A percentile compares a stretch with the other conserved stretches of the same genome.
These are phyloP conservation scores for Backusella luteola DNA, from an alignment of 192 early-diverging fungal species.

Conservation along the genomic window DNA sequence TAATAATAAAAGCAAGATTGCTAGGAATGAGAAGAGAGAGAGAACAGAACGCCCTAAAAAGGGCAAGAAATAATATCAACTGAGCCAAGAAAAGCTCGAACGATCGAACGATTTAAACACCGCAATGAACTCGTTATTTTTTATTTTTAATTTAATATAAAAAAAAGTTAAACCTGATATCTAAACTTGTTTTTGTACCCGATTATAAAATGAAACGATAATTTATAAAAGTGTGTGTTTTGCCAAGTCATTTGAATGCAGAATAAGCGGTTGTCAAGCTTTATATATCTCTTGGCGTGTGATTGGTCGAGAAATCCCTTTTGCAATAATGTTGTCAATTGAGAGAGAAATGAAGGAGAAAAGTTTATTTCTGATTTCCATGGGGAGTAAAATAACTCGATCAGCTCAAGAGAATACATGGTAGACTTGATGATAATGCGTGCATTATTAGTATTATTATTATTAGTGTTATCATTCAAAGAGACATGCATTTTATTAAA, in stretches of 20 bases:
- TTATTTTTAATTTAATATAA: background rate
- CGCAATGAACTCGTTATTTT: background rate
- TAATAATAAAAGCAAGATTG: background rate
- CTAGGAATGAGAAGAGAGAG: background rate
- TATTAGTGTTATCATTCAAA: background rate
- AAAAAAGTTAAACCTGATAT: background rate
- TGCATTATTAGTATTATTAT: background rate
- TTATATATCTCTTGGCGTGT: background rate
- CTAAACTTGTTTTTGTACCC: background rate
- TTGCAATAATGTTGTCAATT: background rate
- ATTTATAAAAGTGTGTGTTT: background rate
- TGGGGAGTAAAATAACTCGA: background rate
- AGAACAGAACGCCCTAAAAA: background rate
- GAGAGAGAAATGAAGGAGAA: background rate
- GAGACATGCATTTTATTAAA: background rate
- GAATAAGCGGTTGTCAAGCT: background rate
- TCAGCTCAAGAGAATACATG: background rate
- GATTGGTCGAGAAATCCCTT: background rate
- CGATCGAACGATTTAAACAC: background rate
- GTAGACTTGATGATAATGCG: background rate
- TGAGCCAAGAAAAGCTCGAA: background rate
- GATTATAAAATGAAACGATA: background rate
- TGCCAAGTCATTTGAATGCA: background rate
- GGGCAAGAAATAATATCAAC: background rate
- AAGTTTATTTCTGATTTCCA: background rate